Percentiles rank a stretch among this genome's conserved stretches.
Evolutionary conservation across 176 grass and related monocot species (phyloP).

Genomic region (Saccharum officinarum): DNA sequence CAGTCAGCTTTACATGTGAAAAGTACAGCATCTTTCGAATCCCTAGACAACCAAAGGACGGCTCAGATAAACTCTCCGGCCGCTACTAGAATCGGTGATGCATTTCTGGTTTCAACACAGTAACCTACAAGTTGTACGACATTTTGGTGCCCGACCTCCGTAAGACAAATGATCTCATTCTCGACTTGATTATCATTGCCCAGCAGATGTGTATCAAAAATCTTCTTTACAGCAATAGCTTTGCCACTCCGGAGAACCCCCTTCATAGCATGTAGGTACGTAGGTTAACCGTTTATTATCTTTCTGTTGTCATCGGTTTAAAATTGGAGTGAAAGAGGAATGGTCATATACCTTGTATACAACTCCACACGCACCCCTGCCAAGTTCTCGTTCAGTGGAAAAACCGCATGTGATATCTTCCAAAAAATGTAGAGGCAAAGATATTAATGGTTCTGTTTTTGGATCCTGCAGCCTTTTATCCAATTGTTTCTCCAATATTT

Average conservation of each 20-base stretch:
- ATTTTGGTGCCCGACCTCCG: not conserved
- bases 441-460: not conserved
- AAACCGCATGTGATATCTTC: not conserved
- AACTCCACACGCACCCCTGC: not conserved
- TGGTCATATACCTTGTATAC: not conserved
- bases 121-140: not conserved
- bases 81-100: too few species aligned
- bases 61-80: too few species aligned
- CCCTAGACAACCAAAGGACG: too few species aligned
- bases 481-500: not conserved
- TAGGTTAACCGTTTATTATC: not conserved
- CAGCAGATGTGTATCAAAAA: not conserved
- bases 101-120: not conserved
- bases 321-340: not conserved
- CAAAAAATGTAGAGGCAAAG: not conserved
- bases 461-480: not conserved
- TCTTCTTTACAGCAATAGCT: not conserved
- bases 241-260: not conserved
- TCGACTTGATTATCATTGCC: accelerated
- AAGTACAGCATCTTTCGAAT: too few species aligned
- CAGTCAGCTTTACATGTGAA: too few species aligned
- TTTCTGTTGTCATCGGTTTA: not conserved
- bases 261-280: not conserved
- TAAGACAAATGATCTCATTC: not conserved
- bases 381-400: not conserved